Evolutionary conservation across 768 basidiomycete species (phyloP), one percentile per base, ranked within the genome.

Genomic region (Polyporus arcularius): DNA sequence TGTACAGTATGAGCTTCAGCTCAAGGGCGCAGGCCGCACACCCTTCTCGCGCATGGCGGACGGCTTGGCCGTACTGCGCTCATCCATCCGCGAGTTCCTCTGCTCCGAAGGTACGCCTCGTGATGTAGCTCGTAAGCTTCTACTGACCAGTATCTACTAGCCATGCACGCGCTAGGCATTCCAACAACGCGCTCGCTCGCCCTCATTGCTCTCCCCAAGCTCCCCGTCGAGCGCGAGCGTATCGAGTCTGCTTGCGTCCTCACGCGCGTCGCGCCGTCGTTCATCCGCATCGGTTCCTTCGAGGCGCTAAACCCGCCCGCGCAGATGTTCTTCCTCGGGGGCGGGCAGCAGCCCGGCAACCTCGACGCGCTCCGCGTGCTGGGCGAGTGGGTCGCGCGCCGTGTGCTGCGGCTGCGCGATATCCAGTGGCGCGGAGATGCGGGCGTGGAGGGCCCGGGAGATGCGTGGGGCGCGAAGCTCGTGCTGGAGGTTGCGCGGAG

Each of bases 1-100:
- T 16, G 68, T 79, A 4, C 76, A 77, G 0, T 90, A 88, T 67
- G 97, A 99, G 69, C 79, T 99, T 9, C 97, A 98, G 73, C 83
- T 99, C 65, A 99, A 98, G 72, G 97, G 97, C 1, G 85, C 89
- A 0, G 97, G 97, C 0, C 81, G 97, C 11, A 98, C 96, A 1
- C 96, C 97, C 0, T 98, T 96, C 76, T 92, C 93, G 0, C 83
- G 97, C 28, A 83, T 80, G 53, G 96, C 97, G 3, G 97, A 98
- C 72, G 97, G 97, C 0, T 81, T 99, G 16, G 97, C 97, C 0
- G 96, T 98, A 3, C 75, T 95, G n/a, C 87, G 97, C 30, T 95
- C 93, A 43, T 96, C 94, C 4, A 87, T 98, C 31, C 87, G 96
- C 49, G 97, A 98, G 75, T 98, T 88, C 67, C 84, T 98, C 9